A percentile compares a stretch with the other conserved stretches of the same genome.
These are phyloP conservation scores for Fusarium pseudonygamai DNA, from an alignment of 2,329 filamentous ascomycete species.

Conservation along the genomic window DNA sequence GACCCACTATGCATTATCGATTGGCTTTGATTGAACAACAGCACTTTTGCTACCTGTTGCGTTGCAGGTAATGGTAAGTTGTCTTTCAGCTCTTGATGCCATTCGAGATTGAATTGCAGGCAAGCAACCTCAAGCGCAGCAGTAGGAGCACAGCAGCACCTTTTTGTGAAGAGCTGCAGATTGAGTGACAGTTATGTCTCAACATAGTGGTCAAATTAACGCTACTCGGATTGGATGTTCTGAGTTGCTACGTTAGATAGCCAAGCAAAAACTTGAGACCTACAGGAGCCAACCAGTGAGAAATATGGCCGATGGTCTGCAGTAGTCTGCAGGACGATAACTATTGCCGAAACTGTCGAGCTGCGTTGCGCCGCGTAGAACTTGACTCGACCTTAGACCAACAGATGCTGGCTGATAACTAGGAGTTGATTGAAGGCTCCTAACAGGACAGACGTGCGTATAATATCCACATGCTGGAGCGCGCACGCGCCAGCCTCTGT, in stretches of 20 bases:
- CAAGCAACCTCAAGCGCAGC: slow-evolving; percentile 4
- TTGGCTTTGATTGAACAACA: slow-evolving; percentile 24
- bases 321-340: slow-evolving; percentile 37
- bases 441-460: slow-evolving; percentile 40
- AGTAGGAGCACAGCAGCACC: slow-evolving; percentile 6
- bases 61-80: slow-evolving; percentile 9
- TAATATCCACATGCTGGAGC: slow-evolving; percentile 38
- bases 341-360: slow-evolving; percentile 45
- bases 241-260: slow-evolving; percentile 21
- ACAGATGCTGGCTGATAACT: slow-evolving; percentile 41
- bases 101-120: slow-evolving; percentile 11
- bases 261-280: slow-evolving; percentile 28
- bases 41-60: slow-evolving; percentile 9
- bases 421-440: slow-evolving; percentile 38
- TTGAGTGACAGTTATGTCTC: slow-evolving; percentile 24
- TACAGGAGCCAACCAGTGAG: slow-evolving; percentile 21
- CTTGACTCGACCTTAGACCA: slow-evolving; percentile 39
- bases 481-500: slow-evolving; percentile 38
- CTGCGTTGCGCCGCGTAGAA: slow-evolving; percentile 43
- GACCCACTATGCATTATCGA: slow-evolving; percentile 33
- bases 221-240: slow-evolving; percentile 18
- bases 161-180: slow-evolving; percentile 20
- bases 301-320: slow-evolving; percentile 34
- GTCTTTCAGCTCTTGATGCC: slow-evolving; percentile 1
- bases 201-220: slow-evolving; percentile 20